Percentiles rank a stretch among this genome's conserved stretches.
These are phyloP conservation scores for Penicillium fuscoglaucum DNA, from an alignment of 2,329 filamentous ascomycete species.

Conservation along the genomic window DNA sequence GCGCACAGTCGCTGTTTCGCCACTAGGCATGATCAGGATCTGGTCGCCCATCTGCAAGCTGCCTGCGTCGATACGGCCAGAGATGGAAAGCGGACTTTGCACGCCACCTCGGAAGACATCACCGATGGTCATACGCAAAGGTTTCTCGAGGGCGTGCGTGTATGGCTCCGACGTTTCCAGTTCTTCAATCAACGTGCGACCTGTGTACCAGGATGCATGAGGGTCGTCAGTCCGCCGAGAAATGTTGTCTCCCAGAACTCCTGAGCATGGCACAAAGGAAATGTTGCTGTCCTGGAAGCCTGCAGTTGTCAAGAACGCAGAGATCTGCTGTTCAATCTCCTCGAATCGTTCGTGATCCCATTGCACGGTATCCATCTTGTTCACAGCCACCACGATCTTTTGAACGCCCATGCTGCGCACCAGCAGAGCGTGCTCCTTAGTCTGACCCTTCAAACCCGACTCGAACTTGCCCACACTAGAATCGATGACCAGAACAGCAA, in stretches of 20 bases:
- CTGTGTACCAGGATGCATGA: conserved; percentile 74
- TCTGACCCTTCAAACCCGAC: conserved; percentile 89
- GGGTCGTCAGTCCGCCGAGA: conserved; percentile 49
- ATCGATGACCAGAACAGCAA: conserved; percentile 92
- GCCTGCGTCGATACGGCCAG: conserved; percentile 82
- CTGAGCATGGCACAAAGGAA: conserved; percentile 85
- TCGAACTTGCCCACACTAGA: conserved; percentile 89
- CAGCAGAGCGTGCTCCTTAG: conserved; percentile 86
- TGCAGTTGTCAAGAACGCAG: conserved; percentile 76
- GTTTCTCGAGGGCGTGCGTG: conserved; percentile 69
- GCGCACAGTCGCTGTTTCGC: conserved; percentile 78
- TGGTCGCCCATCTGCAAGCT: conserved; percentile 81
- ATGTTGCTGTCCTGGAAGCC: conserved; percentile 81
- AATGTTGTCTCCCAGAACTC: conserved; percentile 85
- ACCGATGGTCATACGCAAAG: conserved; percentile 80
- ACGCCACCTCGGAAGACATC: conserved; percentile 81
- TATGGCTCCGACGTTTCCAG: conserved; percentile 79
- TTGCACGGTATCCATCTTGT: conserved; percentile 84
- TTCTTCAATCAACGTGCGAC: conserved; percentile 76
- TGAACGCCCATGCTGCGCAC: conserved; percentile 89
- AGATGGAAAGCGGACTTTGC: conserved; percentile 79
- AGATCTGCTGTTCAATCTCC: conserved; percentile 80
- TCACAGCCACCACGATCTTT: conserved; percentile 83
- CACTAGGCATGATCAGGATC: conserved; percentile 75
- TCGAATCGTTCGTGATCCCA: conserved; percentile 84